phyloP scores from a whole-genome alignment of 75 land plant species.

The Isoetes taiwanensis region DNA sequence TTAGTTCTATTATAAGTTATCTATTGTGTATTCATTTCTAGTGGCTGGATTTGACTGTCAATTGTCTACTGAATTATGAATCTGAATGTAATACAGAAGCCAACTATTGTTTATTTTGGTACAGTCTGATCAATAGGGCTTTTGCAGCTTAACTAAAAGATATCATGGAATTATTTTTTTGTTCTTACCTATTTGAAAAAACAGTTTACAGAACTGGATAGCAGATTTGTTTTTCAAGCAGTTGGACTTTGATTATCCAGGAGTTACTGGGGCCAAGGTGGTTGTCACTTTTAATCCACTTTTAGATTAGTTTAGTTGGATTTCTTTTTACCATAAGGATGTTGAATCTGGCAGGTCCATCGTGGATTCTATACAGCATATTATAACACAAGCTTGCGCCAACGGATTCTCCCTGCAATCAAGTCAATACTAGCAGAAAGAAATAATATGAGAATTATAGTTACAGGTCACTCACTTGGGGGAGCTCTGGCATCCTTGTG shows the following conservation, averaged over 20 bases:
- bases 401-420: slow-evolving; percentile 48
- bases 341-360: slow-evolving; percentile 52
- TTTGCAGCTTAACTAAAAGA: neutral
- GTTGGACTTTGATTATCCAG: slow-evolving; percentile 78
- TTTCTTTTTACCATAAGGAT: neutral
- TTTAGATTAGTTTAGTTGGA: neutral
- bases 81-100: too few relatives aligned
- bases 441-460: slow-evolving; percentile 39
- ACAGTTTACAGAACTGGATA: slow-evolving; percentile 89
- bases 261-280: slow-evolving; percentile 80
- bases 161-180: neutral
- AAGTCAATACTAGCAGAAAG: slow-evolving; percentile 27
- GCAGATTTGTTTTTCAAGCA: slow-evolving; percentile 78
- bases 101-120: neutral
- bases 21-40: neutral
- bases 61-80: too few relatives aligned
- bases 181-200: too few relatives aligned
- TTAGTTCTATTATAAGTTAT: neutral
- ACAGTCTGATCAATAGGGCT: neutral
- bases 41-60: neutral
- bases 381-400: slow-evolving; percentile 76
- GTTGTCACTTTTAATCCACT: slow-evolving; percentile 1
- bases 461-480: slow-evolving; percentile 96
- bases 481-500: slow-evolving; percentile 95
- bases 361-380: slow-evolving; percentile 86